Base-by-base conservation (phyloP, 441 rosid species). In the Bocquillonia castaneifolia region DNA sequence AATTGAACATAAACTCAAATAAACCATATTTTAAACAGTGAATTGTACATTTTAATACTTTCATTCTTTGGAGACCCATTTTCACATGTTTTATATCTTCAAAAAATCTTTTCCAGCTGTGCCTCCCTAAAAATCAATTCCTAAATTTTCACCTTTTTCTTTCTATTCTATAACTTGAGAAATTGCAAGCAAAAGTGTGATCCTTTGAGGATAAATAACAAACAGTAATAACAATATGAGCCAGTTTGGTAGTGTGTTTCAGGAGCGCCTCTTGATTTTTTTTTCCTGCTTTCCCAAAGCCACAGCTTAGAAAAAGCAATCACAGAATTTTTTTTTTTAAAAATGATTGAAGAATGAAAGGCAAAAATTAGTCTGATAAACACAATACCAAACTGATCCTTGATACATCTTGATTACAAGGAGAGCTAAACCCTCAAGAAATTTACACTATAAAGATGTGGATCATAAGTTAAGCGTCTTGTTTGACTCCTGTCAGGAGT, bases 41-140 rank as follows among this genome's bases (percentile, higher is more conserved):
- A 17, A 23, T 12, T 54, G 28, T 37, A 34, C 18, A 63, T 32
- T 28, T 20, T 25, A 45, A 44, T 42, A 53, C 31, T 25, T 59
- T 32, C 29, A 34, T n/a, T 47, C n/a, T 54, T 22, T 39, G 2
- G 3, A 36, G 63, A 45, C 28, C 29, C 32, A 32, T 52, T 64
- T 55, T 5, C 48, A 39, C 36, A 63, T 37, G 45, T 6, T 59
- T 62, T 55, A 40, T 55, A 47, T 40, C 48, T 47, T 32, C 26
- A 47, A 63, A 5, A 13, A 13, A 44, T 48, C 15, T 54, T 31
- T 22, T 18, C 44, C 9, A 6, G 57, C 5, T 59, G 54, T 36
- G 50, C 20, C 70, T 13, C 47, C 58, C 59, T 25, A 64, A 60
- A 69, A 69, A 18, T 5, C 52, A 2, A 47, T 31, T 36, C 37